phyloP scores from a whole-genome alignment of 257 asterid genomes.

The Marsdenia floribunda region DNA sequence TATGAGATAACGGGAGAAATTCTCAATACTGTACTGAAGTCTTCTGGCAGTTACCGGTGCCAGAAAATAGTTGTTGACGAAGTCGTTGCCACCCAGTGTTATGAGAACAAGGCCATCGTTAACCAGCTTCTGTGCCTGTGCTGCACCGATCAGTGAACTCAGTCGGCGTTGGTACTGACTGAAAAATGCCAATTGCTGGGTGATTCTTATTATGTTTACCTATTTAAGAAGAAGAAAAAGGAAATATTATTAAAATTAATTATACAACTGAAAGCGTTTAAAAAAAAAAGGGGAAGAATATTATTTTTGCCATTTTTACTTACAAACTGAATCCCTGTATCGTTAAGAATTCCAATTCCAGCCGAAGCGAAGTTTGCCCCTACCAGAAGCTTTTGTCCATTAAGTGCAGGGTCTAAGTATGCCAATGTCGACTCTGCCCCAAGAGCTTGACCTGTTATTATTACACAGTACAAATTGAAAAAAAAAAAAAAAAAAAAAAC shows the following conservation, averaged over 20 bases:
- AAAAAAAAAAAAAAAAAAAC: background rate
- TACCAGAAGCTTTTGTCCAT: conserved; percentile 53
- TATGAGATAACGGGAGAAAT: conserved; percentile 42
- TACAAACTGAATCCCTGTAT: conserved; percentile 84
- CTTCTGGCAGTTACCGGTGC: conserved; percentile 47
- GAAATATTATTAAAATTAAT: no score
- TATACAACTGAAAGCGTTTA: no score
- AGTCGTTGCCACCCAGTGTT: conserved; percentile 77
- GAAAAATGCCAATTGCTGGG: conserved; percentile 37
- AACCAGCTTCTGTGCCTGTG: conserved; percentile 34
- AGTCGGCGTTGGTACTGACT: conserved; percentile 45
- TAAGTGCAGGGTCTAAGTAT: conserved; percentile 51
- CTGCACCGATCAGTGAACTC: conserved; percentile 42
- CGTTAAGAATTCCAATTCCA: conserved; percentile 74
- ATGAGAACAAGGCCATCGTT: conserved; percentile 57
- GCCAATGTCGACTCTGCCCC: conserved; percentile 76
- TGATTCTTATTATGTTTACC: conserved; percentile 53
- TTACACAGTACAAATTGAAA: background rate
- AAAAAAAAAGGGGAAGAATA: no score
- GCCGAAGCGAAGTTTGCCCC: conserved; percentile 95
- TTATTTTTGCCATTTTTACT: conserved; percentile 6
- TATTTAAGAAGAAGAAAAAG: background rate
- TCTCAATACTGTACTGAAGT: conserved; percentile 41
- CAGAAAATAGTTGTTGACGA: conserved; percentile 67
- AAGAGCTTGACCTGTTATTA: conserved; percentile 47